A percentile compares a stretch with the other conserved stretches of the same genome.
These are phyloP conservation scores for Senna siamea DNA, from an alignment of 306 rosid genomes.

Conservation along the genomic window DNA sequence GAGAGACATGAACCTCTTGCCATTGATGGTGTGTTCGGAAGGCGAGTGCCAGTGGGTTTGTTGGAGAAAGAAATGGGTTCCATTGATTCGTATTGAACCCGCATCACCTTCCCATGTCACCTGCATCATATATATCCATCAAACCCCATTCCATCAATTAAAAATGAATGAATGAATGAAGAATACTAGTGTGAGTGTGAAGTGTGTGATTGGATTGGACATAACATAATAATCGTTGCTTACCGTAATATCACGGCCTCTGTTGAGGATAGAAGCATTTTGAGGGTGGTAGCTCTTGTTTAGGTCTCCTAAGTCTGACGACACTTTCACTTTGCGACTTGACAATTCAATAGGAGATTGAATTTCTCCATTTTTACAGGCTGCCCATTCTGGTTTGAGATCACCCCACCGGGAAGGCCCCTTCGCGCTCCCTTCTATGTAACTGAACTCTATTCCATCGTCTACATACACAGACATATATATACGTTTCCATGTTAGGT, in stretches of 20 bases:
- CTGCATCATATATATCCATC: no score
- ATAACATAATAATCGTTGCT: background rate
- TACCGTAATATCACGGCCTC: conserved; percentile 66
- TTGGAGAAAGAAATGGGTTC: conserved; percentile 53
- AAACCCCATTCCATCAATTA: no score
- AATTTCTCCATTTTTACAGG: conserved; percentile 53
- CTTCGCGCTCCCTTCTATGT: conserved; percentile 45
- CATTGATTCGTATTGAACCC: conserved; percentile 55
- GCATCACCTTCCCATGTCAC: conserved; percentile 54
- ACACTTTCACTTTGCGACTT: conserved; percentile 28
- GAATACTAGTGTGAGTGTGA: no score
- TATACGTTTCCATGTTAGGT: no score
- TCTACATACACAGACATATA: no score
- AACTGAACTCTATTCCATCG: conserved; percentile 44
- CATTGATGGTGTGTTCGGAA: conserved; percentile 72
- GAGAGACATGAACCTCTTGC: no score
- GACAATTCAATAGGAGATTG: conserved; percentile 75
- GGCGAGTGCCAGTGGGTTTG: conserved; percentile 81
- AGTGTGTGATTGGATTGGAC: background rate
- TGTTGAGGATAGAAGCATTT: conserved; percentile 51
- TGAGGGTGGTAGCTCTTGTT: conserved; percentile 45
- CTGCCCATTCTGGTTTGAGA: conserved; percentile 55
- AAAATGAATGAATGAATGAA: no score
- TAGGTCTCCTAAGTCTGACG: conserved; percentile 37
- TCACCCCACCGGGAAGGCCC: conserved; percentile 68